These are phyloP conservation scores for Phanerochaete sordida DNA, from an alignment of 768 basidiomycete genomes.

Conservation along the genomic window DNA sequence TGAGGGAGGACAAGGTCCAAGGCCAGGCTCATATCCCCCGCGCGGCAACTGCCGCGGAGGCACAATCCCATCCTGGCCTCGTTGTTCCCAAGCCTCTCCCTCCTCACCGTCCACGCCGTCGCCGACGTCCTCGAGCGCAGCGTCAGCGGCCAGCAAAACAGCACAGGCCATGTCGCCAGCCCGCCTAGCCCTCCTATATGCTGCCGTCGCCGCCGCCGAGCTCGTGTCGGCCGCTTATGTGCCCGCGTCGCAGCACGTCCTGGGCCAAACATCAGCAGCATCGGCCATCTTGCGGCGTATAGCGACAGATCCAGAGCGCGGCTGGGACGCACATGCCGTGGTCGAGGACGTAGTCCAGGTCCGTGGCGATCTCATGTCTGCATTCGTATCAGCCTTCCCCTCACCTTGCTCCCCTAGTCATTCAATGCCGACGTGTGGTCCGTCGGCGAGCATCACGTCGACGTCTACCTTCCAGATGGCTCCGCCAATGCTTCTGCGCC, in stretches of 20 bases:
- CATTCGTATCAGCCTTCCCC: background rate
- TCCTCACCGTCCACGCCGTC: background rate
- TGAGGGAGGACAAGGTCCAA: background rate
- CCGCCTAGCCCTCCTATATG: background rate
- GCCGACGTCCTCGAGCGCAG: background rate
- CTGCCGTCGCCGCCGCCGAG: background rate
- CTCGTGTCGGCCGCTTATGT: background rate
- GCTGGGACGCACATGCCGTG: background rate
- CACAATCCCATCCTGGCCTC: background rate
- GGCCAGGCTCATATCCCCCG: slow-evolving; percentile 1
- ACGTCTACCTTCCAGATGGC: slow-evolving; percentile 41
- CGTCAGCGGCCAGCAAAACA: background rate
- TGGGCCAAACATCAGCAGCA: background rate
- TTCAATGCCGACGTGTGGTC: slow-evolving; percentile 47
- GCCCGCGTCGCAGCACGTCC: background rate
- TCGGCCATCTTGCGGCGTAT: background rate
- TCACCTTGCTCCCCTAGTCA: background rate
- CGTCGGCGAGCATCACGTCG: slow-evolving; percentile 40
- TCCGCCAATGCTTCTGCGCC: slow-evolving; percentile 6
- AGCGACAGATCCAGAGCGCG: background rate
- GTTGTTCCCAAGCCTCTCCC: background rate
- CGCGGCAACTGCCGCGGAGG: slow-evolving; percentile 3
- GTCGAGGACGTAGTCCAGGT: background rate
- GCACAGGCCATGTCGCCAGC: background rate
- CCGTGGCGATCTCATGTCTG: background rate